These are phyloP conservation scores for Starmerella tilneyi DNA, from an alignment of 805 yeast species.

Conservation along the genomic window DNA sequence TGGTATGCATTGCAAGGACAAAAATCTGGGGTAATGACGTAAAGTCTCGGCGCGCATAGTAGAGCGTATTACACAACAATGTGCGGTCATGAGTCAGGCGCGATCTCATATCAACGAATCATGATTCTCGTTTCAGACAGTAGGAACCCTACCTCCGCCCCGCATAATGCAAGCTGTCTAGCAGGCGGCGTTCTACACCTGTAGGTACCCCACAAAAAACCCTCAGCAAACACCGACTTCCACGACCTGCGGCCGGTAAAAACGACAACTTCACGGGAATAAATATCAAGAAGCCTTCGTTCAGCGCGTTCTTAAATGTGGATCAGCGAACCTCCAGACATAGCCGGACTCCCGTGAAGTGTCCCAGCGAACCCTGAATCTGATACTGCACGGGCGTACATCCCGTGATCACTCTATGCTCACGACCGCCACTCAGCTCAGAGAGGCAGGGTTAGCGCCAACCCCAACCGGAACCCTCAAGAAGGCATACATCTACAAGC, in stretches of 20 bases:
- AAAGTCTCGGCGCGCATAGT: background rate
- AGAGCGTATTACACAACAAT: too few species aligned
- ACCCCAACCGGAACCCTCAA: background rate
- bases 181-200: background rate
- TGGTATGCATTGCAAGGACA: background rate
- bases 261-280: too few species aligned
- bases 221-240: too few species aligned
- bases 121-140: background rate
- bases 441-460: constrained; percentile 1
- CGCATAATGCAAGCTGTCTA: background rate
- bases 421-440: background rate
- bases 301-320: too few species aligned
- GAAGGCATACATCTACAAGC: background rate
- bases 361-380: too few species aligned
- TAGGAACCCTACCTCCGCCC: background rate
- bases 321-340: too few species aligned
- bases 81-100: constrained; percentile 2
- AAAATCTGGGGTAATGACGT: constrained; percentile 5
- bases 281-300: too few species aligned
- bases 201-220: constrained; percentile 1
- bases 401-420: background rate
- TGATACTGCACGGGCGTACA: too few species aligned
- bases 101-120: background rate
- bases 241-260: background rate
- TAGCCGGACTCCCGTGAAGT: too few species aligned